phyloP scores from a whole-genome alignment of 345 rosid genomes.

The Citrus glauca region DNA sequence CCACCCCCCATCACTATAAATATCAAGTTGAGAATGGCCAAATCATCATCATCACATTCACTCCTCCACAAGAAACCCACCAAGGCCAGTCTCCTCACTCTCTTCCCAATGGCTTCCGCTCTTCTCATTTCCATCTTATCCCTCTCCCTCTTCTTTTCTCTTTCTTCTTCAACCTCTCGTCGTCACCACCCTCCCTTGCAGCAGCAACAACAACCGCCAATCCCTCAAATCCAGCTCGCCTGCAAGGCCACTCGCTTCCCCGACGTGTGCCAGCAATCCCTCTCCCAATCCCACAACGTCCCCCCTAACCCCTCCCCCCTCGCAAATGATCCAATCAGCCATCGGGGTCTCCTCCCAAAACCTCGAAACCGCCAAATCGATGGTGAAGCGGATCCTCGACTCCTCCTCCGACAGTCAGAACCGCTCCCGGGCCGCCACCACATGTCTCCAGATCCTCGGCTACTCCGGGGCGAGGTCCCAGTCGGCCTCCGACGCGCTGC shows the following conservation, averaged over 20 bases:
- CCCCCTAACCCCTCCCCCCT: slow-evolving; percentile 45
- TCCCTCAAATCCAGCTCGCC: slow-evolving; percentile 41
- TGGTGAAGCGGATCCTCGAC: slow-evolving; percentile 52
- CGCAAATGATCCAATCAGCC: slow-evolving; percentile 64
- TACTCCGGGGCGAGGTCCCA: slow-evolving; percentile 49
- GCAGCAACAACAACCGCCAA: slow-evolving; percentile 1
- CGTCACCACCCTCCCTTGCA: slow-evolving; percentile 2
- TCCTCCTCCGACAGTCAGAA: slow-evolving; percentile 49
- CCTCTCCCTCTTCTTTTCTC: not conserved
- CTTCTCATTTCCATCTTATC: not conserved
- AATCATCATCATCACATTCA: not conserved
- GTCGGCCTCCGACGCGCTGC: slow-evolving; percentile 36
- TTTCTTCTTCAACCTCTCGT: not conserved
- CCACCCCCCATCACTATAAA: not conserved
- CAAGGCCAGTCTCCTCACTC: not conserved
- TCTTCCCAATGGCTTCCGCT: not conserved
- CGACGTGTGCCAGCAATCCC: slow-evolving; percentile 38
- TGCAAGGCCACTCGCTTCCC: slow-evolving; percentile 70
- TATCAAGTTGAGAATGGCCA: too few relatives aligned
- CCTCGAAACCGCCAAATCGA: slow-evolving; percentile 52
- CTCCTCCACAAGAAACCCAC: not conserved
- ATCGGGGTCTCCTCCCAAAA: slow-evolving; percentile 46
- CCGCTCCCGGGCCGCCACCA: slow-evolving; percentile 56
- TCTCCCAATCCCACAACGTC: slow-evolving; percentile 28
- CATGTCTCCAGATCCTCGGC: slow-evolving; percentile 51